Evolutionary conservation across 129 eudicot genomes (phyloP).

Genomic region (Oenanthe sinensis): DNA sequence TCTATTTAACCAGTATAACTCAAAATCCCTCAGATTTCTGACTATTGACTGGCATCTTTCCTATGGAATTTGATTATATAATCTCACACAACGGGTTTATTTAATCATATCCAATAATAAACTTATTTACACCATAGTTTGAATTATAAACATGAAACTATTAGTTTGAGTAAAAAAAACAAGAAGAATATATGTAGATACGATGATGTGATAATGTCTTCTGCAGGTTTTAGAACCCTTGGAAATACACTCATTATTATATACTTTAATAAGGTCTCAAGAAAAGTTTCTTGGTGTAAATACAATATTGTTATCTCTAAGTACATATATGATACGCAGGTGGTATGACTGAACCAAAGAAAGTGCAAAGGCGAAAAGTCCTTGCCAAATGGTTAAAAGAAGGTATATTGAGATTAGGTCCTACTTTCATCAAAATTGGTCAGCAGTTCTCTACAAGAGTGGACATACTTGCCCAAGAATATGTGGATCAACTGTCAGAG

Average conservation of each 20-base stretch:
- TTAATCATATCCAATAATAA: background rate
- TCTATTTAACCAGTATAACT: background rate
- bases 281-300: background rate
- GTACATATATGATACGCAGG: conserved; percentile 40
- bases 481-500: conserved; percentile 96
- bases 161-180: background rate
- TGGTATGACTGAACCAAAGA: conserved; percentile 91
- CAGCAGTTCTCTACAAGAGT: conserved; percentile 98
- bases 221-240: background rate
- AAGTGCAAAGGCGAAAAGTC: conserved; percentile 51
- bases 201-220: background rate
- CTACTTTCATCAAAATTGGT: conserved; percentile 93
- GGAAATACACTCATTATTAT: background rate
- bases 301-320: background rate
- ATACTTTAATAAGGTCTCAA: background rate
- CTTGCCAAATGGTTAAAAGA: conserved; percentile 99
- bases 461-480: conserved; percentile 98
- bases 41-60: background rate
- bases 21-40: background rate
- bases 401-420: conserved; percentile 83
- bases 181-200: background rate
- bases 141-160: background rate
- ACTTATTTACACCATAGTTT: background rate
- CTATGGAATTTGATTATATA: background rate
- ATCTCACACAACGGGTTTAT: background rate